phyloP scores from a whole-genome alignment of 345 rosid genomes.

The Zanthoxylum bungeanum region DNA sequence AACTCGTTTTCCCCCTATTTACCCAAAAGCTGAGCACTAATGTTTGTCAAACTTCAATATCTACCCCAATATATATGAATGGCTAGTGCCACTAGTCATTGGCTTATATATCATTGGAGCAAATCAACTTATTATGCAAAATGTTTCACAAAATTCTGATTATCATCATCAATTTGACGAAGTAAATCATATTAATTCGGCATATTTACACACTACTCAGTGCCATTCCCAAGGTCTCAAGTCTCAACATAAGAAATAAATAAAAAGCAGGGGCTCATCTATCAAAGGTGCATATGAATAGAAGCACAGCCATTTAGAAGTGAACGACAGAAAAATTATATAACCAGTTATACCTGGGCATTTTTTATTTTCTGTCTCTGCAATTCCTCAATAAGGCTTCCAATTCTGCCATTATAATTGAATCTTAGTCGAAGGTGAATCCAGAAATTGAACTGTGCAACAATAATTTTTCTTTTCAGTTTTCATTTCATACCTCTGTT shows the following conservation, averaged over 20 bases:
- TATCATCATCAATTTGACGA: background rate
- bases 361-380: slow-evolving; percentile 70
- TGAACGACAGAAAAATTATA: background rate
- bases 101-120: background rate
- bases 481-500: slow-evolving; percentile 61
- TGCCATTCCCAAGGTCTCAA: background rate
- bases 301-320: background rate
- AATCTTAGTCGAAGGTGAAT: slow-evolving; percentile 15
- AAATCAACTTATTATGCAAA: background rate
- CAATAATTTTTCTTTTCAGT: background rate
- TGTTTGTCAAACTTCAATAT: background rate
- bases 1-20: background rate
- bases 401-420: slow-evolving; percentile 49
- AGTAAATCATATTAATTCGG: background rate
- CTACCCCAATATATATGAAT: background rate
- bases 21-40: background rate
- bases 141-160: background rate
- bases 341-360: slow-evolving; percentile 45
- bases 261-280: background rate
- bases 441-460: background rate
- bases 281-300: background rate
- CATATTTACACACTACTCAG: background rate
- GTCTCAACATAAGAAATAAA: background rate
- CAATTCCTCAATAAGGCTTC: slow-evolving; percentile 68
- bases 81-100: background rate